Conservation (phyloP, 2,329 filamentous ascomycete genomes). For the Leptographium radiaticola region DNA sequence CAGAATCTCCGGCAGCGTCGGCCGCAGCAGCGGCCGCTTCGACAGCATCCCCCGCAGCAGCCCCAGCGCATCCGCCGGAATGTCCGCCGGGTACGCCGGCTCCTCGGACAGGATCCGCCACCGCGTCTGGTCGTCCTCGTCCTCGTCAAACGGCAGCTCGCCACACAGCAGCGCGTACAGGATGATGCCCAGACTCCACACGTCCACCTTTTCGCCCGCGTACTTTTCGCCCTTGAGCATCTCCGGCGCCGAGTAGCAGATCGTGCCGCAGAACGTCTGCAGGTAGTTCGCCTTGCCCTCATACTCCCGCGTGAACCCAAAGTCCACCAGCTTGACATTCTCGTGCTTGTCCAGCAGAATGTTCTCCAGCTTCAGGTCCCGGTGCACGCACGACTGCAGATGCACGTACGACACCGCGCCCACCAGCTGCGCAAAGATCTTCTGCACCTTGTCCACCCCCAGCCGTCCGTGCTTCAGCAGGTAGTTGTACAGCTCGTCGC, state of each 20-base stretch:
- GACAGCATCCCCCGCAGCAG: slow-evolving; percentile 73
- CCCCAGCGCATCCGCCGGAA: slow-evolving; percentile 64
- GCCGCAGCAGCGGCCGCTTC: slow-evolving; percentile 75
- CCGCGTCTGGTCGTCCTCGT: slow-evolving; percentile 81
- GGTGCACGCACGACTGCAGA: slow-evolving; percentile 87
- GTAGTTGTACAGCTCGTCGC: slow-evolving; percentile 95
- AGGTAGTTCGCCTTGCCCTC: slow-evolving; percentile 89
- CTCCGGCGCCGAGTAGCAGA: slow-evolving; percentile 95
- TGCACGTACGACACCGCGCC: slow-evolving; percentile 94
- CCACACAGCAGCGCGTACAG: slow-evolving; percentile 71
- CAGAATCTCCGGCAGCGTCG: slow-evolving; percentile 72
- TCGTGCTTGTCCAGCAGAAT: slow-evolving; percentile 93
- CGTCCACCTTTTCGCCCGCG: slow-evolving; percentile 92
- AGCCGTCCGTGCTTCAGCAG: slow-evolving; percentile 78
- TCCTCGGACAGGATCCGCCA: slow-evolving; percentile 74
- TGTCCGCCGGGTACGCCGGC: slow-evolving; percentile 67
- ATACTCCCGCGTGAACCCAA: slow-evolving; percentile 96
- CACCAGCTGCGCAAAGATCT: slow-evolving; percentile 89
- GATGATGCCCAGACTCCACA: slow-evolving; percentile 84
- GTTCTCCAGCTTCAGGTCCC: slow-evolving; percentile 92
- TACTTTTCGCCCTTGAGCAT: slow-evolving; percentile 99
- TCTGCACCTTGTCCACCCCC: slow-evolving; percentile 76
- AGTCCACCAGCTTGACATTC: slow-evolving; percentile 95
- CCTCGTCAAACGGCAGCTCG: slow-evolving; percentile 90
- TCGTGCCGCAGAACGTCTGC: slow-evolving; percentile 93